Evolutionary conservation across 441 rosid species (phyloP), one percentile per base, ranked within the genome.

Genomic region (Pelargonium citronellum): DNA sequence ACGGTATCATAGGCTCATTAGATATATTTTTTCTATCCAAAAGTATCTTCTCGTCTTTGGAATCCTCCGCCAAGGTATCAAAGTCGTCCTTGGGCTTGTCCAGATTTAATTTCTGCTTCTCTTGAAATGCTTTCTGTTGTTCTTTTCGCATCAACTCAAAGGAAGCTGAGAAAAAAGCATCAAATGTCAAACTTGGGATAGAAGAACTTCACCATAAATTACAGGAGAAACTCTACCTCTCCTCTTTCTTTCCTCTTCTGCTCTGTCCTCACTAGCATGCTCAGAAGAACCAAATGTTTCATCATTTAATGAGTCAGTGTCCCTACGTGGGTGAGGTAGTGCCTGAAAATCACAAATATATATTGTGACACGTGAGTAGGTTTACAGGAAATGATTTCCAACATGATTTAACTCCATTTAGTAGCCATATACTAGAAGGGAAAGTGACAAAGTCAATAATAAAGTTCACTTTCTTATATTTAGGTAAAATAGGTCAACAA

Each of bases 211-310:
- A 68, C 65, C 74, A 70, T 19, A 65, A 19, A 51, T 61, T 67
- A 55, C 22, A 51, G 58, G 58, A 61, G 22, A 75, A 69, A 67
- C 62, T 41, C 73, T 78, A 95, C 98, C 96, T 89, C 98, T 85
- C 84, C 99, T 89, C 79, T 95, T 87, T 81, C 86, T 88, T 83
- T 95, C 99, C 75, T 92, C 99, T 82, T 92, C 99, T 78, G 89
- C 92, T 80, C 88, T 91, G 76, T 89, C 96, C 67, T 91, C 99
- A 74, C 79, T 82, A 5, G 92, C 78, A 79, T 51, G 69, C 57
- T 92, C 97, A 67, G 91, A 85, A 76, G 96, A 86, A 78, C 99
- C 98, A 79, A 95, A 95, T 41, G 99, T 95, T 84, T 95, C 99
- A 70, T 95, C 92, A 80, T 95, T 89, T 67, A 44, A 68, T 1